Conservation (phyloP, 306 rosid genomes). For the Casuarina cunninghamiana region DNA sequence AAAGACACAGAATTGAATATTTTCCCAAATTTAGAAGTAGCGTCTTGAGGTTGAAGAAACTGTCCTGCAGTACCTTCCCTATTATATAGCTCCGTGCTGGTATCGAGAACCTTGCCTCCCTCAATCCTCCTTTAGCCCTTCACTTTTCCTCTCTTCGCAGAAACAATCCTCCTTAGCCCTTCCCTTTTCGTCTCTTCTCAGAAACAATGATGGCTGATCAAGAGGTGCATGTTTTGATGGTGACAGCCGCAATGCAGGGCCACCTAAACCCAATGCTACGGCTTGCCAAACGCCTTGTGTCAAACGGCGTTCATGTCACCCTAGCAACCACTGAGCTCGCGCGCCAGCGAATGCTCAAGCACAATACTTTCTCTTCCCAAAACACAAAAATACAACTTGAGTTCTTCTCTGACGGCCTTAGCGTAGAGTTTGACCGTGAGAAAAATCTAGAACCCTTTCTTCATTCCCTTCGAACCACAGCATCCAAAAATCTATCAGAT, state of each 20-base stretch:
- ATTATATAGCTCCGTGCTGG: too few relatives aligned
- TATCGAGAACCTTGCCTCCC: too few relatives aligned
- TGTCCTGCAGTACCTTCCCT: too few relatives aligned
- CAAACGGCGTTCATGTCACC: conserved; percentile 47
- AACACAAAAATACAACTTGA: conserved; percentile 25
- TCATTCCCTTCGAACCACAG: conserved; percentile 25
- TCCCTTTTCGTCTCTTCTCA: background rate
- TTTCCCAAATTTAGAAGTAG: too few relatives aligned
- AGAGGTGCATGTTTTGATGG: conserved; percentile 41
- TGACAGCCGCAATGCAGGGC: conserved; percentile 49
- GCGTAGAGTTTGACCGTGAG: conserved; percentile 42
- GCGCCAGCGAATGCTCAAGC: conserved; percentile 29
- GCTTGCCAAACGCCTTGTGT: conserved; percentile 38
- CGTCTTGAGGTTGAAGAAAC: too few relatives aligned
- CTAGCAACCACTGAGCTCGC: conserved; percentile 42
- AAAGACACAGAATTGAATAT: too few relatives aligned
- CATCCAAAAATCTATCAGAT: conserved; percentile 31
- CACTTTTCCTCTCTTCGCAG: background rate
- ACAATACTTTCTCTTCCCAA: background rate
- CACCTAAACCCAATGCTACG: conserved; percentile 56
- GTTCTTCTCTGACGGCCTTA: conserved; percentile 60
- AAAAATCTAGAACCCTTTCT: background rate
- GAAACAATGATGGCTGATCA: conserved; percentile 22
- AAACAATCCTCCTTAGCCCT: conserved; percentile 17
- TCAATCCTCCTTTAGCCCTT: too few relatives aligned